Base-by-base conservation (phyloP, 2,329 filamentous ascomycete genomes). In the Keithomyces neogunnii region DNA sequence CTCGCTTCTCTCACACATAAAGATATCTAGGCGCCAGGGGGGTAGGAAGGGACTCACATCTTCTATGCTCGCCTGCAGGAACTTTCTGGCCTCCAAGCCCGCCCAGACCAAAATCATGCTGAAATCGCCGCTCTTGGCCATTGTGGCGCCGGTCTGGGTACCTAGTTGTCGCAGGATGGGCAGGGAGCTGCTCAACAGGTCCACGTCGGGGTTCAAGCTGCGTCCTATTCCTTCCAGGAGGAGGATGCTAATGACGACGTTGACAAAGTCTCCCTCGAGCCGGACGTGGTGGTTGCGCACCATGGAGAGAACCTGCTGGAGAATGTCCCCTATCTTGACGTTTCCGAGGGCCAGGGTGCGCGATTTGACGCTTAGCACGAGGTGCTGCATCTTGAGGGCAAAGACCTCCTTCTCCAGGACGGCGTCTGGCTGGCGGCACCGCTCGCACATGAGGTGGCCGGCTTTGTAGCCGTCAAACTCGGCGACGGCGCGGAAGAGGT, bases 381-480 rank as follows among this genome's bases (percentile, higher is more conserved):
- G 79, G 70, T 97, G 91, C 68, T 99, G 91, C 92, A 99, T 97
- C 66, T 90, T 89, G 53, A 97, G 74, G 0, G 92, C 90, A 63
- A 97, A 99, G 0, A 97, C 80, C 58, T 99, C 92, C 53, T 86
- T 73, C 58, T 96, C 88, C 28, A 96, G 76, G 1, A 99, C 93
- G 2, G 88, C 88, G 44, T 93, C 87, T 0, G 93, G 93, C 64
- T 96, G 91, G 13, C 92, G 85, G 63, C 91, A 97, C 44, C 93
- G 84, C 67, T 96, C 89, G 53, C 95, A 92, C 93, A 99, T 99
- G 40, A 99, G 77, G 56, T 95, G 84, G 0, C 93, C 93, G 3
- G 92, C 91, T 64, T 89, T 91, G 72, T 96, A 96, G 8, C 93
- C 93, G 64, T 99, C 90, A 60, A 99, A 99, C 62, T 96, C 92